phyloP scores from a whole-genome alignment of 441 rosid species.

The Syzygium malaccense region DNA sequence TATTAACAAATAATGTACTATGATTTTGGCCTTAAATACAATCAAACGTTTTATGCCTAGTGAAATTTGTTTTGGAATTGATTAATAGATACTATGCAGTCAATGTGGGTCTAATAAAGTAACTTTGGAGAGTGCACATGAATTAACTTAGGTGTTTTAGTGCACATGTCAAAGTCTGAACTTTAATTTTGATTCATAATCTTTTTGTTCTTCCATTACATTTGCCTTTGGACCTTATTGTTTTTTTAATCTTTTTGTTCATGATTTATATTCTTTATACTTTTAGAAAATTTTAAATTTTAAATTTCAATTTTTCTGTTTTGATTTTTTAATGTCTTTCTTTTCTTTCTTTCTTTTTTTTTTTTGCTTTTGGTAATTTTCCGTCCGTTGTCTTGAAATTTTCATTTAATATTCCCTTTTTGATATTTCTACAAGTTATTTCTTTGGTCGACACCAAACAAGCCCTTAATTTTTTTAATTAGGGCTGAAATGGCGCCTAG shows the following conservation, averaged over 20 bases:
- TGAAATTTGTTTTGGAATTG: not conserved
- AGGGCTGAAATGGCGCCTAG: not conserved
- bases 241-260: not conserved
- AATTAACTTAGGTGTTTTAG: not conserved
- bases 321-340: not conserved
- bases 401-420: not conserved
- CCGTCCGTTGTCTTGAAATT: not conserved
- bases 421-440: not conserved
- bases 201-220: not conserved
- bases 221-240: not conserved
- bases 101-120: not conserved
- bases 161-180: not conserved
- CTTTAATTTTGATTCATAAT: not conserved
- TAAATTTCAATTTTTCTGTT: not conserved
- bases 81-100: not conserved
- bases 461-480: not conserved
- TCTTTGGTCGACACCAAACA: not conserved
- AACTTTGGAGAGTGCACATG: not conserved
- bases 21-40: not conserved
- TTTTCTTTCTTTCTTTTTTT: not conserved
- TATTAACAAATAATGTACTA: not conserved
- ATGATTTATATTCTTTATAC: not conserved
- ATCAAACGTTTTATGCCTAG: not conserved
- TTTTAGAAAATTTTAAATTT: not conserved
- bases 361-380: not conserved